Evolutionary conservation across 2,329 filamentous ascomycete species (phyloP).

Genomic region (Huntiella moniliformis): DNA sequence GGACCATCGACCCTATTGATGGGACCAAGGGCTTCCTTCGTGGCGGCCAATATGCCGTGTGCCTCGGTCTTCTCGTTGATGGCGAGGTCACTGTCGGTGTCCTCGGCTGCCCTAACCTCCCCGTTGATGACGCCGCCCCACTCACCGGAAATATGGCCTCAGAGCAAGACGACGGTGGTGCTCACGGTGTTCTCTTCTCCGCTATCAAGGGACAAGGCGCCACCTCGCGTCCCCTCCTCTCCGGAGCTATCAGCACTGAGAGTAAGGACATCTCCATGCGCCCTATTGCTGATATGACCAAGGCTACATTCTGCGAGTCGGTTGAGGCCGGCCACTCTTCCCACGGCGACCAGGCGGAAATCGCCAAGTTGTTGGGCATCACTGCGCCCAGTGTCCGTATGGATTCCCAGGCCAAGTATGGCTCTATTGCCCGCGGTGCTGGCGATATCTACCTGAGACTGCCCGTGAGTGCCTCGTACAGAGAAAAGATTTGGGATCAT

Average conservation of each 20-base stretch:
- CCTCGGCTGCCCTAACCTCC: slow-evolving; percentile 87
- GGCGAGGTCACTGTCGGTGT: slow-evolving; percentile 89
- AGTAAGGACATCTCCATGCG: slow-evolving; percentile 46
- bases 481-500: slow-evolving; percentile 99
- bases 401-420: slow-evolving; percentile 98
- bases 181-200: slow-evolving; percentile 70
- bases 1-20: slow-evolving; percentile 94
- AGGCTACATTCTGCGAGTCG: slow-evolving; percentile 88
- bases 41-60: slow-evolving; percentile 93
- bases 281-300: slow-evolving; percentile 49
- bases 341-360: slow-evolving; percentile 57
- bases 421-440: slow-evolving; percentile 78
- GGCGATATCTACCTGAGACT: slow-evolving; percentile 88
- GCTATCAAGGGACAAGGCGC: slow-evolving; percentile 66
- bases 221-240: slow-evolving; percentile 52
- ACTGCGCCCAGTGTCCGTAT: slow-evolving; percentile 78
- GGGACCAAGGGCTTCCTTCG: slow-evolving; percentile 94
- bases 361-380: slow-evolving; percentile 72
- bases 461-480: slow-evolving; percentile 68
- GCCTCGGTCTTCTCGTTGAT: slow-evolving; percentile 77
- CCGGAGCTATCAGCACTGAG: slow-evolving; percentile 30
- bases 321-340: slow-evolving; percentile 86
- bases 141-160: slow-evolving; percentile 39
- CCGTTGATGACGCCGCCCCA: slow-evolving; percentile 55
- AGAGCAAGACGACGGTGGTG: slow-evolving; percentile 53